These are phyloP conservation scores for Stagonosporopsis cucurbitacearum DNA, from an alignment of 2,329 filamentous ascomycete genomes.

Conservation along the genomic window DNA sequence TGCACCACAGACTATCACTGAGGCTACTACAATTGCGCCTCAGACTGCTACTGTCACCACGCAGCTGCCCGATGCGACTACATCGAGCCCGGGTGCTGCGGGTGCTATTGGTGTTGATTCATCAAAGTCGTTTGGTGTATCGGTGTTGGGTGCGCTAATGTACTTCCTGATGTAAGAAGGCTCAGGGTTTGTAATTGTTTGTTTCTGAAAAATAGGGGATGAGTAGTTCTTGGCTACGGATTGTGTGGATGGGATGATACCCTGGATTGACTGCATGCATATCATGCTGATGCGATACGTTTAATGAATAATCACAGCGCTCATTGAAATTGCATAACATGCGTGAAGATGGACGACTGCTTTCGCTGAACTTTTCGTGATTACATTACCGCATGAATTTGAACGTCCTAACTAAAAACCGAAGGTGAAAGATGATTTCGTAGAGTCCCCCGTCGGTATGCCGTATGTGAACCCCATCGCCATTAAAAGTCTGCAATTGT, in stretches of 20 bases:
- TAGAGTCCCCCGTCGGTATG: neutral
- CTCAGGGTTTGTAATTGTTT: neutral
- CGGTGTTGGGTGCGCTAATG: slow-evolving; percentile 34
- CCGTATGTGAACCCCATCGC: neutral
- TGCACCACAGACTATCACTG: slow-evolving; percentile 28
- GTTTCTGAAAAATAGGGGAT: neutral
- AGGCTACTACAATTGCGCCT: slow-evolving; percentile 33
- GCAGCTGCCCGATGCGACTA: slow-evolving; percentile 11
- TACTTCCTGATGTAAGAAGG: slow-evolving; percentile 22
- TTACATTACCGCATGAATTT: neutral
- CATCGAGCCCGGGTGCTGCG: slow-evolving; percentile 20
- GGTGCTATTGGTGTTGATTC: slow-evolving; percentile 24
- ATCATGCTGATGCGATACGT: slow-evolving; percentile 13
- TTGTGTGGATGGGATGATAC: slow-evolving; percentile 29
- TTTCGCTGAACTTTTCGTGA: neutral
- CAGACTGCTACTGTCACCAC: slow-evolving; percentile 29
- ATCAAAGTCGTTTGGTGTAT: slow-evolving; percentile 31
- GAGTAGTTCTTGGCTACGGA: neutral
- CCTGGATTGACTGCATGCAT: slow-evolving; percentile 18
- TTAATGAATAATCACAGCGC: slow-evolving; percentile 23
- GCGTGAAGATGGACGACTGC: too few relatives aligned
- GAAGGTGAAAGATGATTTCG: neutral
- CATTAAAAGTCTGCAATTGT: neutral
- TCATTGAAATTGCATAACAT: neutral
- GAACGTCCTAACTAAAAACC: neutral